Evolutionary conservation across 768 basidiomycete genomes (phyloP).

Genomic region (Pleurotus giganteus): DNA sequence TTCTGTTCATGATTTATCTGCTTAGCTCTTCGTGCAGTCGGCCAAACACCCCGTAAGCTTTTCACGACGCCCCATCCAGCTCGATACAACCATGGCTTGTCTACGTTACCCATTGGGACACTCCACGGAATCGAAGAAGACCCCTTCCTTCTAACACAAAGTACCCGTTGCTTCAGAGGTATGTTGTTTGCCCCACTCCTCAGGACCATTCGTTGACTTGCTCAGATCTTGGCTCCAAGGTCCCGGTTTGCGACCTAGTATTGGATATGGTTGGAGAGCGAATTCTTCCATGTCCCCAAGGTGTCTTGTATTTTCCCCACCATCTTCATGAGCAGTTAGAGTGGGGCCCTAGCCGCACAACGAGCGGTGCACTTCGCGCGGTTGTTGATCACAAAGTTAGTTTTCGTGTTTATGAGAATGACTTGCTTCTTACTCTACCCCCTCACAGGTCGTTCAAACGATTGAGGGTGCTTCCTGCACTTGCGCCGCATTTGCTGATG

Average conservation of each 20-base stretch:
- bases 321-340: slow-evolving; percentile 67
- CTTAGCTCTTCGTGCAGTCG: slow-evolving; percentile 46
- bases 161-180: slow-evolving; percentile 57
- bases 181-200: slow-evolving; percentile 5
- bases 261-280: slow-evolving; percentile 59
- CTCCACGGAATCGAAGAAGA: slow-evolving; percentile 85
- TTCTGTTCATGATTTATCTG: background rate
- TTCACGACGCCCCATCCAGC: slow-evolving; percentile 76
- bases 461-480: slow-evolving; percentile 71
- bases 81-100: slow-evolving; percentile 68
- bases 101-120: slow-evolving; percentile 67
- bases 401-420: background rate
- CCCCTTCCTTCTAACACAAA: slow-evolving; percentile 63
- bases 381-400: slow-evolving; percentile 61
- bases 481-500: slow-evolving; percentile 78
- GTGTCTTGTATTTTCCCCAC: slow-evolving; percentile 54
- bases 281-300: slow-evolving; percentile 61
- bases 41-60: slow-evolving; percentile 88
- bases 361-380: slow-evolving; percentile 56
- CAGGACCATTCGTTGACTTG: slow-evolving; percentile 1
- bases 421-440: background rate
- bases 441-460: slow-evolving; percentile 62
- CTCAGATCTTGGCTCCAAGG: slow-evolving; percentile 46
- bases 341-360: slow-evolving; percentile 51
- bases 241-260: slow-evolving; percentile 48